Conservation (phyloP, 2,329 filamentous ascomycete genomes). For the Pseudocercospora fuligena region DNA sequence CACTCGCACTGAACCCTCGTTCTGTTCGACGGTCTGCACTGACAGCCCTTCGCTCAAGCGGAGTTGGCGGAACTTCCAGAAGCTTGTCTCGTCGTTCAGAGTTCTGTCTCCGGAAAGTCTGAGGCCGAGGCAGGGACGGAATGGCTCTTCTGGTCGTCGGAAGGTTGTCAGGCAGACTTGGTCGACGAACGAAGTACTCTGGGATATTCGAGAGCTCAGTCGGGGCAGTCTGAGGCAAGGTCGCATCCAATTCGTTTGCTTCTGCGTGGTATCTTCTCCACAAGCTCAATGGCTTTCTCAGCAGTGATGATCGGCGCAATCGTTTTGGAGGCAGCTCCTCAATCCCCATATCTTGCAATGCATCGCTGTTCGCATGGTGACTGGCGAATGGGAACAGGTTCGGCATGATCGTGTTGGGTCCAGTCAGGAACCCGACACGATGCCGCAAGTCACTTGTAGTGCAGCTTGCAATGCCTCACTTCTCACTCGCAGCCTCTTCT, state of each 20-base stretch:
- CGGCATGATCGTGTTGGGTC: constrained; percentile 34
- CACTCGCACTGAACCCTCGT: constrained; percentile 41
- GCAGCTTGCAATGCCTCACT: constrained; percentile 6
- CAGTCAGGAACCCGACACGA: constrained; percentile 8
- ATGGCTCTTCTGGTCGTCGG: constrained; percentile 50
- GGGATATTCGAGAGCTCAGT: constrained; percentile 37
- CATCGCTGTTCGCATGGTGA: constrained; percentile 26
- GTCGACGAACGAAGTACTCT: constrained; percentile 29
- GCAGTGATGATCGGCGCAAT: constrained; percentile 27
- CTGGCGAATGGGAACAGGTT: constrained; percentile 39
- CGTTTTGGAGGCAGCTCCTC: constrained; percentile 30
- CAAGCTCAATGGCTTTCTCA: constrained; percentile 31
- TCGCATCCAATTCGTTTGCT: constrained; percentile 18
- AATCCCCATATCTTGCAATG: constrained; percentile 31
- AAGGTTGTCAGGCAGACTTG: constrained; percentile 32
- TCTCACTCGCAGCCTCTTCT: constrained; percentile 1
- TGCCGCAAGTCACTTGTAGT: constrained; percentile 20
- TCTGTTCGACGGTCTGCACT: constrained; percentile 62
- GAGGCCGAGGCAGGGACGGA: constrained; percentile 74
- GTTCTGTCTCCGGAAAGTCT: constrained; percentile 81
- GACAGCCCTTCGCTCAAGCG: constrained; percentile 71
- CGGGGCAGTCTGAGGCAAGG: constrained; percentile 30
- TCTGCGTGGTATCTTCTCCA: constrained; percentile 41
- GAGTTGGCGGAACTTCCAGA: constrained; percentile 65
- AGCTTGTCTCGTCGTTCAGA: constrained; percentile 79